These are phyloP conservation scores for Baudoinia panamericana DNA, from an alignment of 495 filamentous ascomycete species.

Conservation along the genomic window DNA sequence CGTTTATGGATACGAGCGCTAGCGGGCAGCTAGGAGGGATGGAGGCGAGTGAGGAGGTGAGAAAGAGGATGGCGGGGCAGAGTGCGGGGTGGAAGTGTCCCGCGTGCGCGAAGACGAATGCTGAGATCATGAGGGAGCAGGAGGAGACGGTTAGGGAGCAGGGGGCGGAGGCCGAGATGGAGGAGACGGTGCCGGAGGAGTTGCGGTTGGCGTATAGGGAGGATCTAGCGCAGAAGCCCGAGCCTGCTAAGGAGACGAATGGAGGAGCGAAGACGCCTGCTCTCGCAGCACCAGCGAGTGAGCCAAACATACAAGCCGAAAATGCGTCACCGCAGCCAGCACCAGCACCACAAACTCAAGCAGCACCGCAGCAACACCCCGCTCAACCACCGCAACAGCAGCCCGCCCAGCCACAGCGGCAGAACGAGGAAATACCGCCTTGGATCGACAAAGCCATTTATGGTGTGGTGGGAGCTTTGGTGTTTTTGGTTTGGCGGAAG, in stretches of 20 bases:
- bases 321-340: not conserved
- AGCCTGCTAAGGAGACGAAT: too few relatives aligned
- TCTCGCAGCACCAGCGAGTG: not conserved
- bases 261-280: conserved; percentile 21
- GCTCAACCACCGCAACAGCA: conserved; percentile 2
- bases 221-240: conserved; percentile 28
- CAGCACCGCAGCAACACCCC: not conserved
- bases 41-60: conserved; percentile 50
- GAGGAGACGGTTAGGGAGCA: conserved; percentile 26
- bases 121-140: conserved; percentile 49
- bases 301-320: not conserved
- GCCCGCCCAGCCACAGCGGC: conserved; percentile 8
- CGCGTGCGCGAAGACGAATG: conserved; percentile 53
- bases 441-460: conserved; percentile 52
- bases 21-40: conserved; percentile 79
- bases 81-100: conserved; percentile 50
- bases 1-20: conserved; percentile 62
- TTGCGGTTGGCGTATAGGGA: conserved; percentile 37
- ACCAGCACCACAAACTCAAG: not conserved
- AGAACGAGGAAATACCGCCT: conserved; percentile 34
- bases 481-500: conserved; percentile 23
- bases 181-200: conserved; percentile 35
- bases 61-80: conserved; percentile 51
- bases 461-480: conserved; percentile 37
- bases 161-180: conserved; percentile 26